These are phyloP conservation scores for Filobasidium wieringae DNA, from an alignment of 768 basidiomycete species.

Conservation along the genomic window DNA sequence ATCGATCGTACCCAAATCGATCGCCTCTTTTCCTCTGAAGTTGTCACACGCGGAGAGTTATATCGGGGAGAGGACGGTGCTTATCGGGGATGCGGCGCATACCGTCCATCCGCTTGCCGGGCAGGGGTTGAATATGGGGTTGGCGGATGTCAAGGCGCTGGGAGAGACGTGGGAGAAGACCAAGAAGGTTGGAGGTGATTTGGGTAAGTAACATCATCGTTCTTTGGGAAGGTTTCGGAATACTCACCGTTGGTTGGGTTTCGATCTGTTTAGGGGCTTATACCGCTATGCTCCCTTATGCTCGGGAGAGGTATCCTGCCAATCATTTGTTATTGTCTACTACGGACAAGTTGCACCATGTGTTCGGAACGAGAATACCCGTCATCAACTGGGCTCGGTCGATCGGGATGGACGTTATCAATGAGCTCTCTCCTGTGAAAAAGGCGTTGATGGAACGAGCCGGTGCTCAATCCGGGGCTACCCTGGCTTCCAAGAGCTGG, in stretches of 20 bases:
- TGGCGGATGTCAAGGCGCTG: slow-evolving; percentile 69
- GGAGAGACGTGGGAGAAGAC: slow-evolving; percentile 53
- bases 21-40: slow-evolving; percentile 81
- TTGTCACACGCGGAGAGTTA: slow-evolving; percentile 79
- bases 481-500: slow-evolving; percentile 11
- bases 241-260: background rate
- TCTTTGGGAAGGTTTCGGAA: too few relatives aligned
- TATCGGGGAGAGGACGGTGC: slow-evolving; percentile 67
- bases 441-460: slow-evolving; percentile 70
- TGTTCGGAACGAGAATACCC: slow-evolving; percentile 58
- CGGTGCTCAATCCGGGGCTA: slow-evolving; percentile 42
- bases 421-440: slow-evolving; percentile 76
- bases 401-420: slow-evolving; percentile 76
- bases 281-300: slow-evolving; percentile 63
- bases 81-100: slow-evolving; percentile 93
- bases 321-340: slow-evolving; percentile 78
- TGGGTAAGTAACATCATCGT: slow-evolving; percentile 48
- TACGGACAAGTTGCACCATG: slow-evolving; percentile 78
- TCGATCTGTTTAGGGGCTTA: slow-evolving; percentile 48
- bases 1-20: slow-evolving; percentile 56
- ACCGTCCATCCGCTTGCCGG: slow-evolving; percentile 90
- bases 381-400: slow-evolving; percentile 78
- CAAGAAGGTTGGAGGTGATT: slow-evolving; percentile 58
- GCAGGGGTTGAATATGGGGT: slow-evolving; percentile 88
- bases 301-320: slow-evolving; percentile 64